Evolutionary conservation across 2,329 filamentous ascomycete species (phyloP).

Genomic region (Stagonosporopsis vannaccii): DNA sequence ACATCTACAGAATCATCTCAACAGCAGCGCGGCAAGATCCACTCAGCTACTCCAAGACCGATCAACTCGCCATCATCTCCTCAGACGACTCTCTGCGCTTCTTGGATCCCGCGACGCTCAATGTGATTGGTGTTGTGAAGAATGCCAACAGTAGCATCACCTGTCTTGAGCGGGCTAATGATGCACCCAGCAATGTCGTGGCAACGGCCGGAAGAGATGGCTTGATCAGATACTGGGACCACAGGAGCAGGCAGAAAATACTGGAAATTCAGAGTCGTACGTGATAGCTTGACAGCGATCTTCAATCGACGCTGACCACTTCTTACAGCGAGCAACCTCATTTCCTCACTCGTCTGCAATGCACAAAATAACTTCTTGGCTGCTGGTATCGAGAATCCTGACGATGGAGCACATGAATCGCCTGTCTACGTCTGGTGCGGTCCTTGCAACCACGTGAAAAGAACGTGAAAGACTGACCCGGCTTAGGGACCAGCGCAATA

Average conservation of each 20-base stretch:
- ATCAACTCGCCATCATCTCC: slow-evolving; percentile 66
- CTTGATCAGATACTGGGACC: slow-evolving; percentile 70
- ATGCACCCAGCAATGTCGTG: slow-evolving; percentile 60
- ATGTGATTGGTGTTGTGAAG: slow-evolving; percentile 55
- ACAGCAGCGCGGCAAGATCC: slow-evolving; percentile 42
- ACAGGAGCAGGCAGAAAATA: slow-evolving; percentile 61
- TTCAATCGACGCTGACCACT: slow-evolving; percentile 29
- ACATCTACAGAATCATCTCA: slow-evolving; percentile 50
- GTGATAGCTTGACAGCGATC: neutral
- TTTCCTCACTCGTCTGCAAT: slow-evolving; percentile 71
- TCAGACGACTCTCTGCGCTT: slow-evolving; percentile 75
- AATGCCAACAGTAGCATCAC: slow-evolving; percentile 70
- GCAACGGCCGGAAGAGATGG: slow-evolving; percentile 78
- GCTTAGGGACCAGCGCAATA: slow-evolving; percentile 51
- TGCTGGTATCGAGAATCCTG: slow-evolving; percentile 73
- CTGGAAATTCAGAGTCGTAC: slow-evolving; percentile 46
- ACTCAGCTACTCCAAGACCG: slow-evolving; percentile 39
- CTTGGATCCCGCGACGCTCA: slow-evolving; percentile 67
- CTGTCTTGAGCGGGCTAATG: slow-evolving; percentile 65
- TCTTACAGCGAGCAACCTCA: slow-evolving; percentile 55
- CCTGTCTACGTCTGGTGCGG: slow-evolving; percentile 49
- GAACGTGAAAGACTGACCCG: slow-evolving; percentile 11
- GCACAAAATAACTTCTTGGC: slow-evolving; percentile 66
- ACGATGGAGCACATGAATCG: slow-evolving; percentile 56
- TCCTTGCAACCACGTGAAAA: no score